Base-by-base conservation (phyloP, 805 yeast genomes). In the Candida xiaguanensis region DNA sequence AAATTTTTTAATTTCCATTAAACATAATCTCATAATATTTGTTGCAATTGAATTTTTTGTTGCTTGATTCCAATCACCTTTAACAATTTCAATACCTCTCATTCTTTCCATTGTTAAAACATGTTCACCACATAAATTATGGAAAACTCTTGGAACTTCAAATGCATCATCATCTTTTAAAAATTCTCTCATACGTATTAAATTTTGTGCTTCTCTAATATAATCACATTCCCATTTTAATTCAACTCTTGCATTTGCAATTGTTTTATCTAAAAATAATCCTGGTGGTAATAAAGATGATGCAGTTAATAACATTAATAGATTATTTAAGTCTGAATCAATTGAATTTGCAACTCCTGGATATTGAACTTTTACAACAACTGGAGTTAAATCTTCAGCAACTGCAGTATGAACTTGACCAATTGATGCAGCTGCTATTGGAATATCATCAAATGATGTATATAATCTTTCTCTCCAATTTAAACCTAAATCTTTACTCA, bases 171-270 rank as follows among this genome's bases (percentile, higher is more conserved):
- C 82, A 47, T 76, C 77, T 37, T 62, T 53, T 25, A 69, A 47
- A 46, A 87, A 65, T 39, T 78, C 78, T 20, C 77, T 63, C 64
- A 87, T 91, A 47, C 81, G 72, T 31, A 77, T 78, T 48, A 90
- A 65, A 51, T 82, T 82, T 43, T 74, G 75, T 1, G 96, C 95
- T 60, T 93, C 99, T 48, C 98, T 78, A 18, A 81, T 62, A 56
- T 93, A 93, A 63, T 93, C 98, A 63, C 98, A 91, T 63, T 93
- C 99, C 98, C 98, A 91, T 51, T 88, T 89, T 49, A 93, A 71
- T 59, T 93, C 99, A 13, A 77, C 78, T 49, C 99, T 75, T 1
- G 99, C 98, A 61, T 89, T 91, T 16, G 85, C 96, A 41, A 93
- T 80, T 16, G 97, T 87, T 50, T 83, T 85, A 49, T 93, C 98